Evolutionary conservation across 1,284 basidiomycete species (phyloP), one percentile per base, ranked within the genome.

Genomic region (Moniliella sp.): DNA sequence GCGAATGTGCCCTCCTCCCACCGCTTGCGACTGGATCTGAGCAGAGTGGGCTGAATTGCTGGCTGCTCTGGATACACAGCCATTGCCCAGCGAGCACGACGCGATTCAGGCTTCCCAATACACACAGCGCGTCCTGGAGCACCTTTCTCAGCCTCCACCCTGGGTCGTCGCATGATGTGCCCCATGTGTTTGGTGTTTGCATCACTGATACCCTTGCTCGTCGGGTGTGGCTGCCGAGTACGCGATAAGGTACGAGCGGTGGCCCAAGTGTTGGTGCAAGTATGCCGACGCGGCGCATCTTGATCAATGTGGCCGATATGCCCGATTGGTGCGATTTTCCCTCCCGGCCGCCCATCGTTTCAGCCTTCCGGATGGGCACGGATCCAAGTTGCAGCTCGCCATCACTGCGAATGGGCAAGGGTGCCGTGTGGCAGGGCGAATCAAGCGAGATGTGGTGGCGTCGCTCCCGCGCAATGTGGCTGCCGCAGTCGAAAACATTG

Each of bases 391-490:
- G 0, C 83, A 93, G 52, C 63, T 97, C 8, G 80, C 78, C 0
- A 71, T 94, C 1, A 81, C 82, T 0, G 86, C 86, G 1, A 93
- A 91, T 46, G 82, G 83, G 0, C 71, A 77, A 38, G 88, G 86
- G 1, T 94, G 88, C 52, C 67, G 88, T 9, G 66, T 97, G 2
- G 78, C 77, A 0, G 71, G 74, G 1, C 68, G 86, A 7, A 65
- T 97, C 23, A 71, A 74, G 27, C 66, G 88, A 15, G 82, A 93
- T 25, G 73, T 93, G 30, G 74, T 88, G 2, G 66, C 75, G 0
- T 68, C 69, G 19, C 63, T 97, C 2, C 75, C 82, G 0, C 68
- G 67, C 34, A 73, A 77, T 11, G 69, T 79, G 0, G 86, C 83
- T 0, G 63, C 64, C 2, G 82, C 86, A 0, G 80, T 83, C 0